phyloP scores from a whole-genome alignment of 1,139 yeast genomes.

The Yamadazyma triangularis region DNA sequence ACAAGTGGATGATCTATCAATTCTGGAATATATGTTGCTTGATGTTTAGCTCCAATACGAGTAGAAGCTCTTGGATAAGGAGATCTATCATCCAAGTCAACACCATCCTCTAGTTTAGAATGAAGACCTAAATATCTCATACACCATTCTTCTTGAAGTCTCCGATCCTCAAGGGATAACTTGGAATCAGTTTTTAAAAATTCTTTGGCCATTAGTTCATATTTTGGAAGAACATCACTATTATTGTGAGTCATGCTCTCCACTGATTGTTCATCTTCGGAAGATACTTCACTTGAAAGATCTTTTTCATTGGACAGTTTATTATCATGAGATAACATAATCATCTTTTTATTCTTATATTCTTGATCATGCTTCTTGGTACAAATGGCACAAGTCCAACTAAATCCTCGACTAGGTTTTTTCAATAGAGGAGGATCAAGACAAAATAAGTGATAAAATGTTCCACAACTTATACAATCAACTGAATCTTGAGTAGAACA shows the following conservation, averaged over 20 bases:
- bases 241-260: slow-evolving; percentile 5
- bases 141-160: slow-evolving; percentile 69
- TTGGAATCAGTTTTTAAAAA: slow-evolving; percentile 44
- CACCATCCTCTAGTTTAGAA: slow-evolving; percentile 70
- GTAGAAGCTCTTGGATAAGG: slow-evolving; percentile 84
- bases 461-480: slow-evolving; percentile 74
- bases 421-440: slow-evolving; percentile 77
- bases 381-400: slow-evolving; percentile 90
- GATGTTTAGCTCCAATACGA: slow-evolving; percentile 70
- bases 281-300: slow-evolving; percentile 1
- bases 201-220: slow-evolving; percentile 56
- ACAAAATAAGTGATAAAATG: slow-evolving; percentile 75
- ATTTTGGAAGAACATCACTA: slow-evolving; percentile 38
- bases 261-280: slow-evolving; percentile 3
- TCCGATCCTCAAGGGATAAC: slow-evolving; percentile 41
- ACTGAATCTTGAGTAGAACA: slow-evolving; percentile 72
- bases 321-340: slow-evolving; percentile 44
- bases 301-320: slow-evolving; percentile 35
- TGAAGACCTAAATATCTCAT: slow-evolving; percentile 79
- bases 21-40: slow-evolving; percentile 61
- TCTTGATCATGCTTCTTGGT: slow-evolving; percentile 39
- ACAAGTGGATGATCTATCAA: slow-evolving; percentile 64
- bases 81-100: slow-evolving; percentile 69
- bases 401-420: slow-evolving; percentile 84
- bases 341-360: slow-evolving; percentile 24